phyloP scores from a whole-genome alignment of 345 rosid species.

The Salix purpurea region DNA sequence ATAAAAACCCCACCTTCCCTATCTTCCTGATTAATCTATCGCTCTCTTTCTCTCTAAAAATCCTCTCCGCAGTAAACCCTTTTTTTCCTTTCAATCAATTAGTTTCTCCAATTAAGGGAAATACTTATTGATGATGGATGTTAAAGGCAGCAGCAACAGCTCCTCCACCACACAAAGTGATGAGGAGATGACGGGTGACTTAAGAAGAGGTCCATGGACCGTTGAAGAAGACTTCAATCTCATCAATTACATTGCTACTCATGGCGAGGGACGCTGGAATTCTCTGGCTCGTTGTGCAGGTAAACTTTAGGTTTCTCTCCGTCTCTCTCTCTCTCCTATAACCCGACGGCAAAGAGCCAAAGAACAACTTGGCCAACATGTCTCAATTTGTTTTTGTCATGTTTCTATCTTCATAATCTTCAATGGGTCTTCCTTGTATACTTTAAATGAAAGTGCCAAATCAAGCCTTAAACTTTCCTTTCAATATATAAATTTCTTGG shows the following conservation, averaged over 20 bases:
- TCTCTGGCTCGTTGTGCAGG: constrained; percentile 70
- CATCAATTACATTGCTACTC: constrained; percentile 50
- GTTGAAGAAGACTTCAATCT: constrained; percentile 74
- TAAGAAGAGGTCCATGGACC: constrained; percentile 93
- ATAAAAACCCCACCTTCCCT: constrained; percentile 38
- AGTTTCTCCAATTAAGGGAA: constrained; percentile 27
- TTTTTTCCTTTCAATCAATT: constrained; percentile 22
- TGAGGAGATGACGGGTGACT: constrained; percentile 40
- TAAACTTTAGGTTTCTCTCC: background rate
- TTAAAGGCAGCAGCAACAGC: constrained; percentile 26
- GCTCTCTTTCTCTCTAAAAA: constrained; percentile 23
- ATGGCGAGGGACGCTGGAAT: constrained; percentile 95
- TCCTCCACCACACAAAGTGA: constrained; percentile 25
- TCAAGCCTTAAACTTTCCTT: constrained; percentile 14
- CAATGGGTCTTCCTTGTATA: background rate
- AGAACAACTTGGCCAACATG: constrained; percentile 33
- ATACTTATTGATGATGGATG: constrained; percentile 36
- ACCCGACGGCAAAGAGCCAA: constrained; percentile 12
- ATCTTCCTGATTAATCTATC: constrained; percentile 40
- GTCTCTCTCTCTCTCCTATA: background rate
- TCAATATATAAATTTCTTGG: background rate
- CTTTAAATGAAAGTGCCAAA: constrained; percentile 27
- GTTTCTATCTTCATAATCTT: constrained; percentile 29
- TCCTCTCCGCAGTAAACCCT: constrained; percentile 10
- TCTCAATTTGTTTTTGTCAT: constrained; percentile 24